Base-by-base conservation (phyloP, 139 green algal species). In the Ettlia oleoabundans region DNA sequence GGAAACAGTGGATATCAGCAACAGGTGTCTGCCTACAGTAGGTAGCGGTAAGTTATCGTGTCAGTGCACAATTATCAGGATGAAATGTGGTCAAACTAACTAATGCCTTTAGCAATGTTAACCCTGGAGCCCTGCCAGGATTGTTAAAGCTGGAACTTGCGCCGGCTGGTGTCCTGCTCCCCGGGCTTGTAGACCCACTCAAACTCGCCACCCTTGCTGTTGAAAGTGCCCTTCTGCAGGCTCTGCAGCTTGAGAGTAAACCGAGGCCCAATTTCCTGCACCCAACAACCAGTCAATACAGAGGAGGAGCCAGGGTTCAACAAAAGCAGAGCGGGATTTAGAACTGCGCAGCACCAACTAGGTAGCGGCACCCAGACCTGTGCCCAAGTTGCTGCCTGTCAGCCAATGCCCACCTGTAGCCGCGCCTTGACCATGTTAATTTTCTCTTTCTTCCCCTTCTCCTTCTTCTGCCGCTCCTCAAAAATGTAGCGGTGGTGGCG, bases 211-310 rank as follows among this genome's bases (percentile, higher is more conserved):
- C 88, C 84, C 84, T 95, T 97, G 52, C 80, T 92, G 86, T 99
- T 93, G 83, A 99, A 98, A 3, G 96, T 98, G 76, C 97, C 96
- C 82, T 95, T 94, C 90, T 99, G 96, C 81, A 99, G 47, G 76
- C 83, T 94, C 61, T 88, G 73, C 81, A 99, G 90, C 87, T 94
- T 94, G 43, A 99, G 90, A 2, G 97, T 99, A 88, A 99, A 99
- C 35, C 97, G 92, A 1, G 97, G 97, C 0, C 97, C 97, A 61
- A 98, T 88, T 87, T 99, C 97, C 92, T 99, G 95, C 51, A 65
- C 18, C 18, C 55, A 65, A n/a, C 18, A 65, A 10, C 47, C 47
- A n/a, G 55, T 65, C 15, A n/a, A 28, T 65, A 32, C 15, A 32
- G 18, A n/a, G 5, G n/a, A 47, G 8, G 8, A 53, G 33, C 21